phyloP scores from a whole-genome alignment of 2,329 filamentous ascomycete species.

The Claviceps sp. region DNA sequence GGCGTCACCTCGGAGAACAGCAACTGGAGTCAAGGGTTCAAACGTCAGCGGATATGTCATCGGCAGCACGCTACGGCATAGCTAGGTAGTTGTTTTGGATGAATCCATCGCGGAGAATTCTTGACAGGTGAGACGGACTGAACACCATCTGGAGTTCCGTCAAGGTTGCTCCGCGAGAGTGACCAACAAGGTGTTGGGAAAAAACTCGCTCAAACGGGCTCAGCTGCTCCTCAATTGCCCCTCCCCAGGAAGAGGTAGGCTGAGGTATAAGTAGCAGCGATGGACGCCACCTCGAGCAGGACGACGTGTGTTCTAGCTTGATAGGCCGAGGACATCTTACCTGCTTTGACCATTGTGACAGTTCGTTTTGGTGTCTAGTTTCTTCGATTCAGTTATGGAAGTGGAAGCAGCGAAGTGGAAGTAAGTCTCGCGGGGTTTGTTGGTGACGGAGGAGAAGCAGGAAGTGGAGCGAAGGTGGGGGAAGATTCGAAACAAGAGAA shows the following conservation, averaged over 20 bases:
- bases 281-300: background rate
- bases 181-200: conserved; percentile 7
- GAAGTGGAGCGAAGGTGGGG: conserved; percentile 8
- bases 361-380: conserved; percentile 24
- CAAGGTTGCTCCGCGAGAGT: conserved; percentile 26
- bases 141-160: conserved; percentile 34
- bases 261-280: conserved; percentile 11
- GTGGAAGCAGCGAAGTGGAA: background rate
- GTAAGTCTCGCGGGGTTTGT: conserved; percentile 2
- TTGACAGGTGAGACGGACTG: conserved; percentile 6
- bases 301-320: background rate
- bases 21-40: conserved; percentile 47
- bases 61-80: background rate
- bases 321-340: conserved; percentile 33
- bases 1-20: conserved; percentile 94
- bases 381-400: conserved; percentile 7
- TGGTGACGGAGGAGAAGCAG: conserved; percentile 5
- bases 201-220: conserved; percentile 50
- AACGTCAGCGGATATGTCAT: conserved; percentile 4
- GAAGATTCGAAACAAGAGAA: conserved; percentile 5
- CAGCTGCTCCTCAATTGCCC: conserved; percentile 15
- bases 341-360: conserved; percentile 97
- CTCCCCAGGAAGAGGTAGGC: conserved; percentile 5
- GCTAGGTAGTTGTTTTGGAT: background rate
- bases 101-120: conserved; percentile 21